phyloP scores from a whole-genome alignment of 2,329 filamentous ascomycete genomes.

The Fusarium brachygibbosum region DNA sequence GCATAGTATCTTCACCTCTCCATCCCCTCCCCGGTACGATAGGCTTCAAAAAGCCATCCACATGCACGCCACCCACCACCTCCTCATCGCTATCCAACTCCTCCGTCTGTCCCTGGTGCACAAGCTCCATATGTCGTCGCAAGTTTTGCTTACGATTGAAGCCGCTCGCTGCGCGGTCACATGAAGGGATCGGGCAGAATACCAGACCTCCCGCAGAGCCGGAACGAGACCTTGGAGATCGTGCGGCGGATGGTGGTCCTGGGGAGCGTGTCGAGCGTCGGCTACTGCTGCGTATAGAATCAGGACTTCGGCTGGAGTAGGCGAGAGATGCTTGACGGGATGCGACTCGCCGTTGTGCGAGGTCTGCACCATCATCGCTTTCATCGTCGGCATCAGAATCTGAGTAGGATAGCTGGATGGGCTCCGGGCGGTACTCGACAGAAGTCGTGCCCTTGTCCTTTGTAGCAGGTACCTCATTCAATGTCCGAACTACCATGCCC shows the following conservation, averaged over 20 bases:
- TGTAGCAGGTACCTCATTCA: constrained; percentile 57
- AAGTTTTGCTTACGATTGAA: constrained; percentile 56
- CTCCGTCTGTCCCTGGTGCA: constrained; percentile 56
- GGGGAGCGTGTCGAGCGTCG: constrained; percentile 42
- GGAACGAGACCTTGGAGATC: constrained; percentile 45
- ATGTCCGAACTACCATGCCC: constrained; percentile 73
- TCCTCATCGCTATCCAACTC: constrained; percentile 64
- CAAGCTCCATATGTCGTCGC: constrained; percentile 55
- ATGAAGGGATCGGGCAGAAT: constrained; percentile 56
- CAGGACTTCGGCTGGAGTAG: constrained; percentile 47
- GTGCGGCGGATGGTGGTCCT: constrained; percentile 17
- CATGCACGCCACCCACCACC: constrained; percentile 73
- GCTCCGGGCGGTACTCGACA: constrained; percentile 51
- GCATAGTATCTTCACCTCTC: constrained; percentile 56
- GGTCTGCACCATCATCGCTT: constrained; percentile 46
- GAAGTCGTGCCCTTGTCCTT: constrained; percentile 45
- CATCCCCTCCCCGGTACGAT: constrained; percentile 65
- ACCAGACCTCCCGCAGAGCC: constrained; percentile 53
- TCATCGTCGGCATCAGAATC: constrained; percentile 44
- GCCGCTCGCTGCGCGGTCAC: constrained; percentile 54
- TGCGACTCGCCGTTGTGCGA: constrained; percentile 49
- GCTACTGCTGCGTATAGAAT: constrained; percentile 42
- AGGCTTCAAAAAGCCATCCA: constrained; percentile 75
- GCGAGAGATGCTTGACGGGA: constrained; percentile 52
- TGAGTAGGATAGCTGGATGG: constrained; percentile 44